Base-by-base conservation (phyloP, 2,329 filamentous ascomycete genomes). In the Diplodia scrobiculata region DNA sequence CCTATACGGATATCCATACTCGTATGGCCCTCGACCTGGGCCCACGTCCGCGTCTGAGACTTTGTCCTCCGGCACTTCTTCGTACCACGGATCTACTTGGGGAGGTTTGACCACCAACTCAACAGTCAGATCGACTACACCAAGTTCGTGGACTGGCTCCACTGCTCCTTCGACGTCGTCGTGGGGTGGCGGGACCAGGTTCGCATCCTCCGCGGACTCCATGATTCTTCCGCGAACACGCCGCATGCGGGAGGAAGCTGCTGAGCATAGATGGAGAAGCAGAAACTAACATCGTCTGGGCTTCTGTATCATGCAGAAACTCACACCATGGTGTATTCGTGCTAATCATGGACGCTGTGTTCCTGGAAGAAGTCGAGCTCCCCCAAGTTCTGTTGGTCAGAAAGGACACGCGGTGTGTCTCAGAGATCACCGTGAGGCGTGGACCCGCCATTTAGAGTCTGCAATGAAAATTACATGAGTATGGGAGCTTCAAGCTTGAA, bases 171-270 rank as follows among this genome's bases (percentile, higher is more conserved):
- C 54, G 6, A 58, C 53, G 3, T 58, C 53, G 21, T 58, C 53
- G n/a, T 58, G 53, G 53, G 53, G 53, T n/a, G 53, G 53, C 25
- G 53, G 53, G 5, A 27, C 13, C 9, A 58, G 54, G 36, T 58
- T 58, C 17, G 13, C 21, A 1, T 58, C 54, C 10, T 13, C 54
- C 11, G 36, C 54, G 6, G 54, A 58, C 21, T 58, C 54, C 7
- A 58, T 58, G 36, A 58, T 58, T 21, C 34, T 58, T 14, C 34
- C 34, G 19, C 21, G 54, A 27, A 58, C 32, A 9, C 34, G 21
- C 6, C 34, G 38, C 21, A 58, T 58, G 36, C 13, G 19, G 19
- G 14, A 38, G 13, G 36, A 41, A 13, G 32, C n/a, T 21, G 52
- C 17, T 6, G n/a, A 19, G 9, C 52, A 32, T 19, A 54, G 52